These are phyloP conservation scores for Neolecta irregularis DNA, from an alignment of 1,139 yeast genomes.

Conservation along the genomic window DNA sequence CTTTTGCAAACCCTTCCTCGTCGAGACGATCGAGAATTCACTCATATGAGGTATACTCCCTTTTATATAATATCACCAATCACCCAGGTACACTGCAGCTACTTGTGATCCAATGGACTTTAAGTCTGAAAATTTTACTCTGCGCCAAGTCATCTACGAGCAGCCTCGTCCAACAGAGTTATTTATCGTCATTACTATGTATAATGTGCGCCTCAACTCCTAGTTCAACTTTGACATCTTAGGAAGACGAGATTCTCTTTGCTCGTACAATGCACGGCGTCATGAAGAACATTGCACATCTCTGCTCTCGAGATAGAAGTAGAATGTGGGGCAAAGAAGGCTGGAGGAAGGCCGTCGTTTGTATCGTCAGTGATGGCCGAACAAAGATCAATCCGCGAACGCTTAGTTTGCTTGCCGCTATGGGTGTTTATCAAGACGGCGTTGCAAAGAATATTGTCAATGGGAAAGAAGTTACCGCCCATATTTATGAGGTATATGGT, in stretches of 20 bases:
- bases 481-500: slow-evolving; percentile 68
- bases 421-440: slow-evolving; percentile 70
- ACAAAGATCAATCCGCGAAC: slow-evolving; percentile 51
- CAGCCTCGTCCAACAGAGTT: slow-evolving; percentile 59
- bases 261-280: slow-evolving; percentile 66
- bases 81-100: no score
- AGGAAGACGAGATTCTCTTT: slow-evolving; percentile 53
- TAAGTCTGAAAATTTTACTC: slow-evolving; percentile 38
- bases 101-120: slow-evolving; percentile 66
- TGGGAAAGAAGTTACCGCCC: slow-evolving; percentile 52
- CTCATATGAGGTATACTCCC: slow-evolving; percentile 63
- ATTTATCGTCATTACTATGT: slow-evolving; percentile 62
- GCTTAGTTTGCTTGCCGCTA: slow-evolving; percentile 47
- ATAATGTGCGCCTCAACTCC: no score
- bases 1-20: slow-evolving; percentile 41
- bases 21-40: slow-evolving; percentile 47
- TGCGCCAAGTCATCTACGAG: slow-evolving; percentile 51
- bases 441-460: slow-evolving; percentile 66
- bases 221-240: no score
- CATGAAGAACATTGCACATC: slow-evolving; percentile 53
- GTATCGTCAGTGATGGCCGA: slow-evolving; percentile 67
- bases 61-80: no score
- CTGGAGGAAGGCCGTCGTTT: slow-evolving; percentile 66
- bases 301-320: slow-evolving; percentile 41
- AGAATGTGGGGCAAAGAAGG: slow-evolving; percentile 56